phyloP scores from a whole-genome alignment of 2,329 filamentous ascomycete species.

The Pseudogymnoascus sp. region DNA sequence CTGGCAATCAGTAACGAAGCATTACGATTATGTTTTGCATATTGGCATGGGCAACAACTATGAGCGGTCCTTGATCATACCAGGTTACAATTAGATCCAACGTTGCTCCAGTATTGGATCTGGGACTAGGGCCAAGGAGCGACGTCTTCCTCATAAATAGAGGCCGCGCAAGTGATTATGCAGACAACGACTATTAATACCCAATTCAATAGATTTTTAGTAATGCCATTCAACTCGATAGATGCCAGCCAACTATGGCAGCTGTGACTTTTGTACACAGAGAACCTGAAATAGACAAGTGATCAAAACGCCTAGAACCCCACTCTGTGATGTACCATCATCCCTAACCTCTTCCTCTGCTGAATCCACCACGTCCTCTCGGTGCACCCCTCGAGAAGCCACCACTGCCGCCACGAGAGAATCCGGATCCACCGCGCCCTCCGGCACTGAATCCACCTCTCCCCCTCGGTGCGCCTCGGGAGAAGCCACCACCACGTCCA shows the following conservation, averaged over 20 bases:
- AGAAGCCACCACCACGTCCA: constrained; percentile 30
- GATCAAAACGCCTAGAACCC: constrained; percentile 9
- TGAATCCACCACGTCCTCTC: constrained; percentile 24
- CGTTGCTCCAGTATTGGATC: not conserved
- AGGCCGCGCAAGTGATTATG: not conserved
- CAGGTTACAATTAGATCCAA: not conserved
- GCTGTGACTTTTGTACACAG: constrained; percentile 10
- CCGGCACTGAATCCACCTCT: constrained; percentile 40
- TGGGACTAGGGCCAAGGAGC: not conserved
- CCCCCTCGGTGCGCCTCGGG: constrained; percentile 44
- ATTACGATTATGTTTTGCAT: not conserved
- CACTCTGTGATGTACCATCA: not conserved
- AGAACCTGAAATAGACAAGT: constrained; percentile 10
- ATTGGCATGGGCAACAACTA: not conserved
- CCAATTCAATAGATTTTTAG: constrained; percentile 7
- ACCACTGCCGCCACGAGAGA: constrained; percentile 32
- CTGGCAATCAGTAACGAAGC: not conserved
- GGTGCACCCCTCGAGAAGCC: constrained; percentile 18
- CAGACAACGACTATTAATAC: constrained; percentile 5
- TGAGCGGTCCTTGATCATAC: not conserved
- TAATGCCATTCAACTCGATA: constrained; percentile 2
- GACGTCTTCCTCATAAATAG: not conserved
- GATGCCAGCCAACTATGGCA: constrained; percentile 9
- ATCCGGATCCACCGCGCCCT: constrained; percentile 34
- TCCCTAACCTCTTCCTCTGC: constrained; percentile 22